Conservation (phyloP, 495 filamentous ascomycete species). For the Penicillium parvum region DNA sequence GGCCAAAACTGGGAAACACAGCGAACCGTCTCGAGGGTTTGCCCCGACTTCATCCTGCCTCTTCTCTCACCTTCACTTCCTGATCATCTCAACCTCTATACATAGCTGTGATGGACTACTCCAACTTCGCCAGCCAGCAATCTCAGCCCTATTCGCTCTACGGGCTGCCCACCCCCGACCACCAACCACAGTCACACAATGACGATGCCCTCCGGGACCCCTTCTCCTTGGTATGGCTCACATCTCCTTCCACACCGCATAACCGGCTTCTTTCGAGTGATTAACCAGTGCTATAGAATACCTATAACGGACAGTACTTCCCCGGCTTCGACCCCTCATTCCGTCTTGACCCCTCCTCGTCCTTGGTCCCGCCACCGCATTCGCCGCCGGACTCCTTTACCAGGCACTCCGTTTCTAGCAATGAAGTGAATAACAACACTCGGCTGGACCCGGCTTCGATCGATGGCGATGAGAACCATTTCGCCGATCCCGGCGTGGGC, state of each 20-base stretch:
- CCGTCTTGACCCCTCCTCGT: conserved; percentile 29
- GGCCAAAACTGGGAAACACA: conserved; percentile 4
- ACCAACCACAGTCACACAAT: conserved; percentile 17
- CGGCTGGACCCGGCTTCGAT: conserved; percentile 21
- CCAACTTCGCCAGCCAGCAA: conserved; percentile 30
- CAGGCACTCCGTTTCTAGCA: conserved; percentile 34
- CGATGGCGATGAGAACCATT: conserved; percentile 32
- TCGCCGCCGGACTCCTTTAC: conserved; percentile 45
- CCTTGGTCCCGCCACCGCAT: conserved; percentile 36
- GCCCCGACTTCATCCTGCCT: not conserved
- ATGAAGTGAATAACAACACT: conserved; percentile 22
- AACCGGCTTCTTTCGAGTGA: not conserved
- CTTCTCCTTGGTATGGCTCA: conserved; percentile 24
- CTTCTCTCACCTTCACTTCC: not conserved
- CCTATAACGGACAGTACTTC: conserved; percentile 29
- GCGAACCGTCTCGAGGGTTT: not conserved
- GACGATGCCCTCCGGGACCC: conserved; percentile 27
- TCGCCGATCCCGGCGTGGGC: conserved; percentile 19
- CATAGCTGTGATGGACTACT: conserved; percentile 35
- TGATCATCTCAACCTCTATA: not conserved
- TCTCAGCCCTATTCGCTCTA: conserved; percentile 38
- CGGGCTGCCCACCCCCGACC: conserved; percentile 37
- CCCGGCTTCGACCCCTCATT: conserved; percentile 37
- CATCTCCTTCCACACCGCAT: not conserved
- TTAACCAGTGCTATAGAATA: conserved; percentile 11